phyloP scores from a whole-genome alignment of 768 basidiomycete genomes.

The Suillus plorans region DNA sequence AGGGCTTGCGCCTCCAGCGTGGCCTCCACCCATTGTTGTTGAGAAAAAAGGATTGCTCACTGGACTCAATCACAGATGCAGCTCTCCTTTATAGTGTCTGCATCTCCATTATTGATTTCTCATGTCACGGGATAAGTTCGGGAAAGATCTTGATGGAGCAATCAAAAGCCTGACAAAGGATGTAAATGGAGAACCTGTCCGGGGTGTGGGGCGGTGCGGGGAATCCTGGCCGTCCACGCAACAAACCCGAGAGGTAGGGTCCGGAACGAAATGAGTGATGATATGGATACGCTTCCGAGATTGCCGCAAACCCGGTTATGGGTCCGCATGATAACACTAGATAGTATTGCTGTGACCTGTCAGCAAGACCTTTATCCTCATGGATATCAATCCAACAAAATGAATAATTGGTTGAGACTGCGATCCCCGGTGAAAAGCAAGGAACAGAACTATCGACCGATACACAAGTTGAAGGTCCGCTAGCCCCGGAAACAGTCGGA shows the following conservation, averaged over 20 bases:
- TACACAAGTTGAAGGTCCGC: no score
- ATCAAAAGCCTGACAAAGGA: neutral
- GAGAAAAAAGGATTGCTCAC: neutral
- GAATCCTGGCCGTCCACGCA: neutral
- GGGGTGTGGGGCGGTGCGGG: constrained; percentile 5
- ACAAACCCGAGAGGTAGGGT: neutral
- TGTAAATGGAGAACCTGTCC: neutral
- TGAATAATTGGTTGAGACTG: no score
- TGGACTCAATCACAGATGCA: neutral
- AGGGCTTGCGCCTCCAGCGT: constrained; percentile 24
- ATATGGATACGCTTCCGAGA: neutral
- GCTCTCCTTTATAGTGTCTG: neutral
- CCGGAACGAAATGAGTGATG: neutral
- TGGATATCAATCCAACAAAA: no score
- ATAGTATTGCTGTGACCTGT: neutral
- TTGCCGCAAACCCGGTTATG: neutral
- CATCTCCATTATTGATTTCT: neutral
- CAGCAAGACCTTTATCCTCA: no score
- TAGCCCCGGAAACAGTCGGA: no score
- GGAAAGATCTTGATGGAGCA: neutral
- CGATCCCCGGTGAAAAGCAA: no score
- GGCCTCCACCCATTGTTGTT: constrained; percentile 45
- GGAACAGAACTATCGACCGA: no score
- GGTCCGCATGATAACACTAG: neutral
- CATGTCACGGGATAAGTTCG: neutral